phyloP scores from a whole-genome alignment of 192 early-diverging fungal species.

The Coemansia sp. region DNA sequence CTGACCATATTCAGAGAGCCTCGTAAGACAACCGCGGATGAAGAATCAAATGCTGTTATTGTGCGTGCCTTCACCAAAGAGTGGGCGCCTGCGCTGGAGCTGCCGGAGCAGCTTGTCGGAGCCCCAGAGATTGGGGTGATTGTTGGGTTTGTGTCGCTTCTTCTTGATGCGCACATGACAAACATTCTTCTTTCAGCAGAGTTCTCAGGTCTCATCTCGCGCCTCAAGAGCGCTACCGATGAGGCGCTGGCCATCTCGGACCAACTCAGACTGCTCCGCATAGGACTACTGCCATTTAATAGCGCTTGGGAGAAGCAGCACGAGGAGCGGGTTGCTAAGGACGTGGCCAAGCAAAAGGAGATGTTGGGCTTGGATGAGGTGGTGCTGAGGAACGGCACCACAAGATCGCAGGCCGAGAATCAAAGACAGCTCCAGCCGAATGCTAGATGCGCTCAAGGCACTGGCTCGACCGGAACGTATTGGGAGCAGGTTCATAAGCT shows the following conservation, averaged over 20 bases:
- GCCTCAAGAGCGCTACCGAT: conserved; percentile 36
- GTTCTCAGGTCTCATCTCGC: conserved; percentile 32
- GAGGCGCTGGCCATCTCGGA: conserved; percentile 46
- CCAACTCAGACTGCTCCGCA: conserved; percentile 44
- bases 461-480: conserved; percentile 39
- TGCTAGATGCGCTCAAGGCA: conserved; percentile 43
- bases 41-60: conserved; percentile 3
- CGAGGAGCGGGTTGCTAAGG: conserved; percentile 34
- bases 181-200: conserved; percentile 39
- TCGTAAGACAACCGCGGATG: neutral
- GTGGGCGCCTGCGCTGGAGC: conserved; percentile 43
- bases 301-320: conserved; percentile 42
- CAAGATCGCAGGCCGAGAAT: conserved; percentile 46
- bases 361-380: conserved; percentile 52
- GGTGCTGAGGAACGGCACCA: conserved; percentile 48
- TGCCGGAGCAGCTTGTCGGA: conserved; percentile 23
- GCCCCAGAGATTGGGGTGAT: conserved; percentile 37
- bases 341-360: conserved; percentile 42
- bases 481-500: conserved; percentile 54
- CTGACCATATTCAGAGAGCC: conserved; percentile 35
- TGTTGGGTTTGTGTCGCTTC: conserved; percentile 35
- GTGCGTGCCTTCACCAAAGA: conserved; percentile 36
- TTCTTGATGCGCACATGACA: conserved; percentile 48
- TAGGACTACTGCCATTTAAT: conserved; percentile 46
- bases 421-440: conserved; percentile 31